Evolutionary conservation across 139 green algal species (phyloP).

Genomic region (Haematococcus sp.): DNA sequence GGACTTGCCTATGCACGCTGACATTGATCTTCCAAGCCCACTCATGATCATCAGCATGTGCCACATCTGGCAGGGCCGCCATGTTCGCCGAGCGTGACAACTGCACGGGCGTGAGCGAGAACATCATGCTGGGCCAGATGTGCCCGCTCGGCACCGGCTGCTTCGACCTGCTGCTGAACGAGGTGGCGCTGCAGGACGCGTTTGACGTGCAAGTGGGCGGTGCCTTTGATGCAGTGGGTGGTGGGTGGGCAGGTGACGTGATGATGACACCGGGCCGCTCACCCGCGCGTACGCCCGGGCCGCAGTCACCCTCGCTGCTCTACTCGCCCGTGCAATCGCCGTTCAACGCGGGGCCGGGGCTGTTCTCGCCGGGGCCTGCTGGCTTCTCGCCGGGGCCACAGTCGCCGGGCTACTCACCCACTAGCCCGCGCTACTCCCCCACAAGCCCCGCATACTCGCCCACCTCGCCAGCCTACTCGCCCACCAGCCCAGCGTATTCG

Average conservation of each 20-base stretch:
- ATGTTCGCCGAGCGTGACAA: slow-evolving; percentile 47
- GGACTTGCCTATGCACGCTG: slow-evolving; percentile 52
- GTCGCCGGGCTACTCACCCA: slow-evolving; percentile 53
- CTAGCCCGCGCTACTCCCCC: slow-evolving; percentile 40
- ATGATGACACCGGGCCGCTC: slow-evolving; percentile 56
- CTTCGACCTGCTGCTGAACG: slow-evolving; percentile 94
- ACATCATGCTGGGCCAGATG: slow-evolving; percentile 96
- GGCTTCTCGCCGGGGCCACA: slow-evolving; percentile 37
- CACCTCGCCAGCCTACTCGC: slow-evolving; percentile 43
- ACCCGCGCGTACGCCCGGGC: slow-evolving; percentile 40
- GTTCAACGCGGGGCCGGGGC: slow-evolving; percentile 37
- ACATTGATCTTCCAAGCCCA: background rate
- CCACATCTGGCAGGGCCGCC: slow-evolving; percentile 37
- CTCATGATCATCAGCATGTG: too few species aligned
- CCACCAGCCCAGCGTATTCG: slow-evolving; percentile 66
- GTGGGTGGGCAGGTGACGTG: background rate
- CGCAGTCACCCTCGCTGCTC: slow-evolving; percentile 52
- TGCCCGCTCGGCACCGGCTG: slow-evolving; percentile 86
- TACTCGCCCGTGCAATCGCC: slow-evolving; percentile 50
- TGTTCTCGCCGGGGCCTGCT: slow-evolving; percentile 29
- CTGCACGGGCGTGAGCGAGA: slow-evolving; percentile 83
- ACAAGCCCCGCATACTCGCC: slow-evolving; percentile 49
- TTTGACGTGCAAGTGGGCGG: slow-evolving; percentile 71
- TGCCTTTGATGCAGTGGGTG: slow-evolving; percentile 1
- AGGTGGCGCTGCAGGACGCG: slow-evolving; percentile 81